Conservation (phyloP, 495 filamentous ascomycete species). For the Aspergillus sparsus region DNA sequence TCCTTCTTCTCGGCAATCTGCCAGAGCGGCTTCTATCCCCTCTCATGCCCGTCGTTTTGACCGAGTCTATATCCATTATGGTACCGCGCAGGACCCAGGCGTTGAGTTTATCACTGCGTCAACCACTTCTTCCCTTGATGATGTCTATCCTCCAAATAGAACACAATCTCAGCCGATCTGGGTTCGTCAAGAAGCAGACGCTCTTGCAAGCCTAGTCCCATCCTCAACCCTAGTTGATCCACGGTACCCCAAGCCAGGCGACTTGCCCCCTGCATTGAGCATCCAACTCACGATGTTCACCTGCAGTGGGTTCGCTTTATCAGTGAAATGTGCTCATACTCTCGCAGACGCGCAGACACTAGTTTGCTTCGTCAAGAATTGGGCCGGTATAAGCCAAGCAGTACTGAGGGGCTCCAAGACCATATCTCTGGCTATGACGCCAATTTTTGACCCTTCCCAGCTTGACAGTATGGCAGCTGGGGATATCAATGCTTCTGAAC, state of each 20-base stretch:
- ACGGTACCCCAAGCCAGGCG: slow-evolving; percentile 19
- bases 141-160: slow-evolving; percentile 32
- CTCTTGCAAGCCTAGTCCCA: slow-evolving; percentile 19
- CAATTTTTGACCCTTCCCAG: slow-evolving; percentile 31
- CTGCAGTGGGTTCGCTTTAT: slow-evolving; percentile 45
- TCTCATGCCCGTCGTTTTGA: slow-evolving; percentile 35
- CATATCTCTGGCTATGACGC: slow-evolving; percentile 15
- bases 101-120: slow-evolving; percentile 36
- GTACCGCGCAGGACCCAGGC: slow-evolving; percentile 35
- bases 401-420: slow-evolving; percentile 12
- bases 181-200: slow-evolving; percentile 24
- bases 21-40: too few relatives aligned
- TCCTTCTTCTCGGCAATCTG: not conserved
- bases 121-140: slow-evolving; percentile 26
- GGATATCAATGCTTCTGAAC: slow-evolving; percentile 29
- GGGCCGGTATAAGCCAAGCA: slow-evolving; percentile 34
- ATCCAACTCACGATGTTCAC: slow-evolving; percentile 43
- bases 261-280: slow-evolving; percentile 34
- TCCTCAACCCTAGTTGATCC: slow-evolving; percentile 15
- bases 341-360: slow-evolving; percentile 51
- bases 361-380: slow-evolving; percentile 48
- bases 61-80: slow-evolving; percentile 36
- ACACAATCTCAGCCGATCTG: slow-evolving; percentile 29
- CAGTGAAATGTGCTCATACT: slow-evolving; percentile 46
- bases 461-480: slow-evolving; percentile 33